Base-by-base conservation (phyloP, 345 rosid genomes). In the Excoecaria agallocha region DNA sequence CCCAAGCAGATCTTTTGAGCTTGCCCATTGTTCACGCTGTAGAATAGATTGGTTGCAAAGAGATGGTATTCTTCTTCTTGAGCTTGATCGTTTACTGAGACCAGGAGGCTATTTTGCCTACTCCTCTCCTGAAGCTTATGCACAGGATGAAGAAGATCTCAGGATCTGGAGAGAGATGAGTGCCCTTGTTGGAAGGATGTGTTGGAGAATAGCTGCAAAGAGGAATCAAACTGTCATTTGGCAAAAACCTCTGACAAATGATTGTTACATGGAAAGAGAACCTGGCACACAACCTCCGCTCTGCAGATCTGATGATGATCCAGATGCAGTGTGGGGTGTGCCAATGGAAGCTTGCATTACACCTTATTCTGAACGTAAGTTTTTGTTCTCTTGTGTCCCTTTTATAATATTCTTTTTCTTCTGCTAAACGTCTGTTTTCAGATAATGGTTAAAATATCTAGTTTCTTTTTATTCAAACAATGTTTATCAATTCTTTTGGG, bases 11-110 rank as follows among this genome's bases (percentile, higher is more conserved):
- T 95, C 99, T 51, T 95, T 93, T 69, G 99, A 95, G 77, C 86
- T 95, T 65, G 94, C 99, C 66, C 99, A 95, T 72, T 95, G 99
- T 85, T 93, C 98, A 59, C 92, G 98, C 35, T 95, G 99, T 81
- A 85, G 99, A 74, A 95, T 95, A 54, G 99, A 95, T 81, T 95
- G 99, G 99, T 97, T 95, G 73, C 99, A 95, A 75, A 91, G 99
- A 83, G 94, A 93, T 30, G 99, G 99, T 7, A 85, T 95, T 74
- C 97, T 95, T 79, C 99, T 93, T 68, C 99, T 95, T 77, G 99
- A 95, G 85, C 90, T 95, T 15, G 99, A 95, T 78, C 86, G 99
- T 70, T 67, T 95, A 75, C 99, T 95, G 56, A 85, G 96, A 86
- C 98, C 99, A 3, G 98, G 99, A 12, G 99, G 99, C 68, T 95